Base-by-base conservation (phyloP, 208 protist species). In the Balamuthia mandrillaris region DNA sequence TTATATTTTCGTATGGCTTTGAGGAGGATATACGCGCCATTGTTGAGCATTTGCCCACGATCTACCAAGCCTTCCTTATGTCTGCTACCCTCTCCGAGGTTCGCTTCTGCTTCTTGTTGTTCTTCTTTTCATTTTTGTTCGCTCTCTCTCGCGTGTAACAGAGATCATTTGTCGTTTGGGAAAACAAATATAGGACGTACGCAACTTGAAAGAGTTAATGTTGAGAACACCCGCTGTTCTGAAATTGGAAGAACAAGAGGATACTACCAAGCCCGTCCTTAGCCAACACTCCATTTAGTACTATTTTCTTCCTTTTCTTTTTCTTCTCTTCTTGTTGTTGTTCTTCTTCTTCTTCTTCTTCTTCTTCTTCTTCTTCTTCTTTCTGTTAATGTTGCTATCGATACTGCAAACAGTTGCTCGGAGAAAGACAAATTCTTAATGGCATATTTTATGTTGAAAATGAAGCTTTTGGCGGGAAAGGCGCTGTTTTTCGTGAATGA, bases 401-500 rank as follows among this genome's bases (percentile, higher is more conserved):
- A n/a, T n/a, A n/a, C n/a, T n/a, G n/a, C n/a, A n/a, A 9, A 45
- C 56, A 87, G 85, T 54, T 88, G 77, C 54, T 56, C 89, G 6
- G 79, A 85, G 37, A 29, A 79, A 1, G 79, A 85, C 49, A 85
- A 85, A 42, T 85, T 75, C 79, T 29, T 82, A 52, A 16, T 82
- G 74, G 74, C 74, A 5, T 82, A 82, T 52, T 82, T 82, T 42
- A 82, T 82, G 47, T 45, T 82, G 39, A 82, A 82, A 42, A 82
- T 82, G 74, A 42, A 42, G 35, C 39, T 82, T 35, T 21, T 82
- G 18, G 74, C 51, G 29, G 97, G 97, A 37, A 98, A 98, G 86
- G 96, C 95, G 29, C 91, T 99, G 60, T 94, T 99, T 66, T 99
- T 99, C 87, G 96, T 98, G 52, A 97, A 97, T 72, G 85, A 93